These are phyloP conservation scores for Fusarium nodosum DNA, from an alignment of 2,329 filamentous ascomycete genomes.

Conservation along the genomic window DNA sequence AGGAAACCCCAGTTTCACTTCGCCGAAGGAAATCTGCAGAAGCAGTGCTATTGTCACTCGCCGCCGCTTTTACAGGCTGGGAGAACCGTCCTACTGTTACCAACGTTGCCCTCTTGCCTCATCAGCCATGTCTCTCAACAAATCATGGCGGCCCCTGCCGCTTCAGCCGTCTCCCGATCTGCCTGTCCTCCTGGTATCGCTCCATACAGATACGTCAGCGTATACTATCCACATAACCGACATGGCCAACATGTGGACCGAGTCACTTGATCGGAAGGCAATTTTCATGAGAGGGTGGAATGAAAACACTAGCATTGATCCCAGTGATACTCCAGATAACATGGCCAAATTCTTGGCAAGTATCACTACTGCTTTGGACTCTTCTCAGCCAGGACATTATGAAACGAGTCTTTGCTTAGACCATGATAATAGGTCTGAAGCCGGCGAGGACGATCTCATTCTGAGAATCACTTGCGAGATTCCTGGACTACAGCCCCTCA, in stretches of 20 bases:
- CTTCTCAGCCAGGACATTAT: conserved; percentile 59
- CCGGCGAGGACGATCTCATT: conserved; percentile 59
- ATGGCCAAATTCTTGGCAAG: conserved; percentile 76
- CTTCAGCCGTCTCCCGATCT: conserved; percentile 57
- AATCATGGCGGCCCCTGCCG: conserved; percentile 64
- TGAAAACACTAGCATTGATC: conserved; percentile 79
- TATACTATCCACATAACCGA: conserved; percentile 80
- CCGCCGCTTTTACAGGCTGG: not conserved
- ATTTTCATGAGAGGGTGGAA: conserved; percentile 74
- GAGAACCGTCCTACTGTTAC: not conserved
- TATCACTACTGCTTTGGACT: conserved; percentile 67
- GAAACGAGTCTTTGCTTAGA: conserved; percentile 62
- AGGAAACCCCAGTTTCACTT: not conserved
- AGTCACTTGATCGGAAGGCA: conserved; percentile 70
- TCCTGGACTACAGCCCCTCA: conserved; percentile 73
- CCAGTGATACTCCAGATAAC: conserved; percentile 76
- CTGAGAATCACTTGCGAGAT: conserved; percentile 72
- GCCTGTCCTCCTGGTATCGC: conserved; percentile 75
- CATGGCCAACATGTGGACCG: conserved; percentile 79
- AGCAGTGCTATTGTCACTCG: not conserved
- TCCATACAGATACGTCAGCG: conserved; percentile 64
- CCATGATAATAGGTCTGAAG: conserved; percentile 51
- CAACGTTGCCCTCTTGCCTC: not conserved
- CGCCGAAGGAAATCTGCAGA: not conserved
- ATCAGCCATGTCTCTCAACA: conserved; percentile 51